These are phyloP conservation scores for Poronia punctata DNA, from an alignment of 495 filamentous ascomycete species.

Conservation along the genomic window DNA sequence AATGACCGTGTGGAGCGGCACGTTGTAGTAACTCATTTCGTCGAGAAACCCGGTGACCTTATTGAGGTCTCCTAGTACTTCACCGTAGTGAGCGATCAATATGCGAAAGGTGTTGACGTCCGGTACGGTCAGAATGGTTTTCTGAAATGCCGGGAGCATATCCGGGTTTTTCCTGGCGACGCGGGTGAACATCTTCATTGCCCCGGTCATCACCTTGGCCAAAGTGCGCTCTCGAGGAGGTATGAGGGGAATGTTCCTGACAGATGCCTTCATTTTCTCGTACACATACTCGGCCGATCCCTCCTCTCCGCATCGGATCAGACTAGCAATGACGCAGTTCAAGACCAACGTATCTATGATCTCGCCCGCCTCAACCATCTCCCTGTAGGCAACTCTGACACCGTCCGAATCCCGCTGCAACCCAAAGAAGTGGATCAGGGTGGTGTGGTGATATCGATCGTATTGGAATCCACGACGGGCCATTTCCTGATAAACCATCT, in stretches of 20 bases:
- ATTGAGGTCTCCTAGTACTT: slow-evolving; percentile 49
- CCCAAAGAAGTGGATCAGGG: slow-evolving; percentile 76
- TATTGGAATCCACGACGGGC: slow-evolving; percentile 52
- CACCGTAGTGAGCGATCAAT: slow-evolving; percentile 50
- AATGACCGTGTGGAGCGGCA: slow-evolving; percentile 54
- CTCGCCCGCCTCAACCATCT: slow-evolving; percentile 72
- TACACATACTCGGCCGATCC: slow-evolving; percentile 71
- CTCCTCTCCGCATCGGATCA: slow-evolving; percentile 66
- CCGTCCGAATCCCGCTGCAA: slow-evolving; percentile 59
- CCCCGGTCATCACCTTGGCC: slow-evolving; percentile 48
- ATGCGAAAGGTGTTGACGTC: slow-evolving; percentile 59
- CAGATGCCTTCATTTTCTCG: slow-evolving; percentile 67
- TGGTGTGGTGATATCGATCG: slow-evolving; percentile 69
- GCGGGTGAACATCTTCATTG: slow-evolving; percentile 46
- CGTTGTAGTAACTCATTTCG: slow-evolving; percentile 54
- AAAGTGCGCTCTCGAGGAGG: slow-evolving; percentile 36
- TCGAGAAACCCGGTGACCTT: slow-evolving; percentile 50
- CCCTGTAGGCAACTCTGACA: slow-evolving; percentile 63
- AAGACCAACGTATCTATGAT: slow-evolving; percentile 82
- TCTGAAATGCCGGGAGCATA: slow-evolving; percentile 43
- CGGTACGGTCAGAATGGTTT: slow-evolving; percentile 49
- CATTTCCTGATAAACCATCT: slow-evolving; percentile 82
- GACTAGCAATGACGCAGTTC: slow-evolving; percentile 74
- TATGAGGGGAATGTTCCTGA: slow-evolving; percentile 21
- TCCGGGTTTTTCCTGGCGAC: slow-evolving; percentile 33